Conservation (phyloP, 2,329 filamentous ascomycete species). For the Aspergillus spinulosporus region DNA sequence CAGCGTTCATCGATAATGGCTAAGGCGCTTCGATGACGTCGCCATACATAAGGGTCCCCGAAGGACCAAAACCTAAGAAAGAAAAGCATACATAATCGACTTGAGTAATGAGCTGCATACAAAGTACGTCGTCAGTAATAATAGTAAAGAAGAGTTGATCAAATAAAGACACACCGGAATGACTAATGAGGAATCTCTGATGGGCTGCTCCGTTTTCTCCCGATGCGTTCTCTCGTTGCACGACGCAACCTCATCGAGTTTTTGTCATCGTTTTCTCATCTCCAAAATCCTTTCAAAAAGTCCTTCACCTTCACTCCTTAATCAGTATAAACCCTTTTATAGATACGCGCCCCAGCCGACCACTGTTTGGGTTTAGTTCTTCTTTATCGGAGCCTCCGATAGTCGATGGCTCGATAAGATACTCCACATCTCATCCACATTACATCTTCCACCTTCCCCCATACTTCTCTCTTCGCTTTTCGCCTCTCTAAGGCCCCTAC, state of each 20-base stretch:
- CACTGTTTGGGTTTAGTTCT: constrained; percentile 14
- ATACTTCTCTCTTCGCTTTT: constrained; percentile 1
- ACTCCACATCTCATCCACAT: constrained; percentile 8
- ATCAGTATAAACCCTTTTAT: not conserved
- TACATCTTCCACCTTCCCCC: constrained; percentile 1
- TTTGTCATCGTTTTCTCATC: not conserved
- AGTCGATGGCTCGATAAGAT: constrained; percentile 21
- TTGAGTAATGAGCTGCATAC: constrained; percentile 4
- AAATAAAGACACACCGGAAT: constrained; percentile 9
- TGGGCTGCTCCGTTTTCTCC: constrained; percentile 6
- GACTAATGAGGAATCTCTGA: constrained; percentile 10
- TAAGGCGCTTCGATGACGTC: constrained; percentile 4
- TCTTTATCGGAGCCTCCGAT: constrained; percentile 15
- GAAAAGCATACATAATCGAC: constrained; percentile 6
- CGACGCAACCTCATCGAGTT: not conserved
- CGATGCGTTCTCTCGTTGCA: not conserved
- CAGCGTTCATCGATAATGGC: not conserved
- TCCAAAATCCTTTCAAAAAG: not conserved
- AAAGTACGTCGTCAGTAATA: not conserved
- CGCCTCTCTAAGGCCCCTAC: not conserved
- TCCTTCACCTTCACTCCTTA: not conserved
- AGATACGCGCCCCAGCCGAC: not conserved
- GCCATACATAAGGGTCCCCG: not conserved
- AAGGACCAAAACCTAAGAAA: not conserved
- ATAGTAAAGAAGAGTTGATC: not conserved